These are phyloP conservation scores for Berberis vulgaris DNA, from an alignment of 164 flowering plant genomes.

Conservation along the genomic window DNA sequence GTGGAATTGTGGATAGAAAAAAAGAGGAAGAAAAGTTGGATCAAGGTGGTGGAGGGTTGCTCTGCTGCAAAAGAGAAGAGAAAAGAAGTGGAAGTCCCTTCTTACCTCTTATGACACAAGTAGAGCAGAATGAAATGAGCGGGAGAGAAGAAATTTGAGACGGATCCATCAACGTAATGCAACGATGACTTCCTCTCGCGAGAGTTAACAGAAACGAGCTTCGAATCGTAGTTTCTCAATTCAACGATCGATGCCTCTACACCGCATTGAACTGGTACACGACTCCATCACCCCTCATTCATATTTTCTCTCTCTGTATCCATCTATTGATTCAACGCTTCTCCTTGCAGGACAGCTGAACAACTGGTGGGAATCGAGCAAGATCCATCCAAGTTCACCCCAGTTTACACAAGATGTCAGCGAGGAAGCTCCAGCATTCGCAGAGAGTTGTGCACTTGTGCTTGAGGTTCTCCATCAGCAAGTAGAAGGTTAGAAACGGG, in stretches of 20 bases:
- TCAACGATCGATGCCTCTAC: conserved; percentile 90
- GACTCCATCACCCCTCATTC: conserved; percentile 2
- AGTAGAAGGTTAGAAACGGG: too few relatives aligned
- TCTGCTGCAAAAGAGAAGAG: too few relatives aligned
- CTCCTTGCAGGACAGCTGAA: conserved; percentile 72
- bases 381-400: conserved; percentile 77
- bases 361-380: conserved; percentile 74
- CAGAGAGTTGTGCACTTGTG: conserved; percentile 24
- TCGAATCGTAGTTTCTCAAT: conserved; percentile 74
- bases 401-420: conserved; percentile 73
- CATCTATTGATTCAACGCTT: not conserved
- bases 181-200: conserved; percentile 37
- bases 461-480: too few relatives aligned
- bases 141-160: not conserved
- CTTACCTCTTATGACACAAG: too few relatives aligned
- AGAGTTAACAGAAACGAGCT: conserved; percentile 69
- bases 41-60: too few relatives aligned
- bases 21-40: too few relatives aligned
- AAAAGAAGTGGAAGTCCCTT: too few relatives aligned
- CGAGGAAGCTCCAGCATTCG: conserved; percentile 81
- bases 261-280: conserved; percentile 86
- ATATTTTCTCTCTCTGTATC: conserved; percentile 10
- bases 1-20: too few relatives aligned
- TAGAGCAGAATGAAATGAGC: too few relatives aligned
- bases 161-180: too few relatives aligned